Evolutionary conservation across 2,329 filamentous ascomycete genomes (phyloP).

Genomic region (Alternaria incomplexa): DNA sequence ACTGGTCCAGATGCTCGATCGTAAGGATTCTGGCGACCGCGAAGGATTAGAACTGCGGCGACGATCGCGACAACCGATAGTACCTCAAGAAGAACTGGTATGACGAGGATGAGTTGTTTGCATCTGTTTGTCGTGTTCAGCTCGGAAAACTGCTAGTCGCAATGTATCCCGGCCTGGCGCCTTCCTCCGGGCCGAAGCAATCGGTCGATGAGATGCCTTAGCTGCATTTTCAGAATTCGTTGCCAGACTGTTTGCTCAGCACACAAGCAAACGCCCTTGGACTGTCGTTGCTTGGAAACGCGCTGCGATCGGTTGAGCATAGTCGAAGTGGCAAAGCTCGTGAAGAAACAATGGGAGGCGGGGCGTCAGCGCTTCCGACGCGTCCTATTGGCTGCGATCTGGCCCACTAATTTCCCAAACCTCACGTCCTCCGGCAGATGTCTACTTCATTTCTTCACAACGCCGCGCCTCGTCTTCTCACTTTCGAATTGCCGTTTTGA

Average conservation of each 20-base stretch:
- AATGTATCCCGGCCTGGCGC: conserved; percentile 1
- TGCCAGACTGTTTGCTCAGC: not conserved
- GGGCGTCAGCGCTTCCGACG: not conserved
- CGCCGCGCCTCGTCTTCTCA: not conserved
- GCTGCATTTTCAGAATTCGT: not conserved
- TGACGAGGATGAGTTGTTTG: not conserved
- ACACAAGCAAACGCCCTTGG: not conserved
- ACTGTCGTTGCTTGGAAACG: not conserved
- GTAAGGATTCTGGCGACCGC: not conserved
- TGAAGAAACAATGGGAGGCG: not conserved
- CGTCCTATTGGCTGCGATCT: not conserved
- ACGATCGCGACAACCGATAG: not conserved
- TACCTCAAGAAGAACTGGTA: not conserved
- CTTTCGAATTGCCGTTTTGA: not conserved
- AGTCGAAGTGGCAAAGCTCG: not conserved
- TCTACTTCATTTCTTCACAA: not conserved
- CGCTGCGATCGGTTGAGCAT: not conserved
- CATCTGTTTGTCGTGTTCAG: not conserved
- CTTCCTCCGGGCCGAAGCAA: conserved; percentile 3
- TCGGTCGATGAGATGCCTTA: conserved; percentile 2
- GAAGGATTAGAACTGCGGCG: not conserved
- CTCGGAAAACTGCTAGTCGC: not conserved
- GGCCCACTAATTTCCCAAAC: not conserved
- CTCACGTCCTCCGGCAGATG: not conserved
- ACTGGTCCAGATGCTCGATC: not conserved